These are phyloP conservation scores for Malbranchea zuffiana DNA, from an alignment of 2,329 filamentous ascomycete species.

Conservation along the genomic window DNA sequence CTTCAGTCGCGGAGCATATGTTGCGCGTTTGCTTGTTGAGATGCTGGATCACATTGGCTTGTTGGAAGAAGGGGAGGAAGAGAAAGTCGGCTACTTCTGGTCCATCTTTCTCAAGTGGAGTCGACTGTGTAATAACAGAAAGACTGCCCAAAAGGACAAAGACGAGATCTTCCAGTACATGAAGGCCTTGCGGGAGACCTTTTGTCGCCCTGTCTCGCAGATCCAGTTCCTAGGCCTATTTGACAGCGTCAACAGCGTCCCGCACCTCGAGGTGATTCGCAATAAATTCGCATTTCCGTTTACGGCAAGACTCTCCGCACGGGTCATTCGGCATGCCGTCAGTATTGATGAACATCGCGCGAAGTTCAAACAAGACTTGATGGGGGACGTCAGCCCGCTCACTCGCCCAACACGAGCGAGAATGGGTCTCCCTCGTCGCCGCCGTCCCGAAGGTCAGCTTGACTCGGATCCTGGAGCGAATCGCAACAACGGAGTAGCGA, in stretches of 20 bases:
- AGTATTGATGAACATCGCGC: conserved; percentile 48
- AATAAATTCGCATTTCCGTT: conserved; percentile 61
- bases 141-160: conserved; percentile 24
- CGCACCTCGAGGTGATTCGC: conserved; percentile 70
- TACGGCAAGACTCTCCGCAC: conserved; percentile 44
- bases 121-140: conserved; percentile 22
- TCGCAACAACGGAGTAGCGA: not conserved
- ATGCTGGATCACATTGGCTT: conserved; percentile 78
- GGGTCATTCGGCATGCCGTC: conserved; percentile 47
- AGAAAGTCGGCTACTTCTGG: conserved; percentile 76
- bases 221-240: conserved; percentile 71
- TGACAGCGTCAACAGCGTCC: conserved; percentile 72
- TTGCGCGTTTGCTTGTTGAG: conserved; percentile 64
- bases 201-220: conserved; percentile 60
- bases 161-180: conserved; percentile 58
- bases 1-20: conserved; percentile 62
- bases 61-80: conserved; percentile 70
- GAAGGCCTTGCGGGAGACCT: conserved; percentile 70
- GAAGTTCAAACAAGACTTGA: conserved; percentile 48
- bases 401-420: conserved; percentile 15
- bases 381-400: conserved; percentile 34
- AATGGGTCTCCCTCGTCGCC: conserved; percentile 20
- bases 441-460: conserved; percentile 13
- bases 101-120: conserved; percentile 41
- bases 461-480: not conserved